phyloP scores from a whole-genome alignment of 352 stramenopile genomes.

The Paralagenidium karlingii region DNA sequence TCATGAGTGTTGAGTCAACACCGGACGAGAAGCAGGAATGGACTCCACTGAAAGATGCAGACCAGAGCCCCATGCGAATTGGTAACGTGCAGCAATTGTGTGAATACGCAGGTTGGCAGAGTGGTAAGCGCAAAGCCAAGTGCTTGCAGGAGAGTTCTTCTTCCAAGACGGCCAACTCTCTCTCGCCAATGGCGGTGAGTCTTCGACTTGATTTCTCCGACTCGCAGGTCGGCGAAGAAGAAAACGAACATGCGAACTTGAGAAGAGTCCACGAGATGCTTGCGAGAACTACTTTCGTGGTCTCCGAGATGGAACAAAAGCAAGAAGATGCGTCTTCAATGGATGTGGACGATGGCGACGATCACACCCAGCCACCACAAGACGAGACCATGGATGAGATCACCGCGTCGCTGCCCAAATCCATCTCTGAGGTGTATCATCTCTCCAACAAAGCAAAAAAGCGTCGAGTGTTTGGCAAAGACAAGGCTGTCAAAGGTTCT shows the following conservation, averaged over 20 bases:
- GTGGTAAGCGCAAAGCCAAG: constrained; percentile 37
- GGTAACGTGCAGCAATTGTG: constrained; percentile 19
- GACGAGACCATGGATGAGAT: constrained; percentile 1
- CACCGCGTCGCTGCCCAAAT: constrained; percentile 23
- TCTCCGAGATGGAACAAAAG: no score
- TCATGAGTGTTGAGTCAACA: constrained; percentile 1
- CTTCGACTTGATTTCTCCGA: not conserved
- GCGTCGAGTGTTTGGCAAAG: constrained; percentile 21
- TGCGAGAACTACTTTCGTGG: constrained; percentile 2
- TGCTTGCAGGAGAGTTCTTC: not conserved
- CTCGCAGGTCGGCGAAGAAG: constrained; percentile 4
- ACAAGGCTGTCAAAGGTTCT: no score
- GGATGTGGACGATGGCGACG: not conserved
- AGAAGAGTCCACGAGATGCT: constrained; percentile 1
- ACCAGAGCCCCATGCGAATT: not conserved
- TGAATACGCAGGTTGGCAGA: constrained; percentile 46
- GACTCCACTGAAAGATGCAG: not conserved
- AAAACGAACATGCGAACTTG: constrained; percentile 1
- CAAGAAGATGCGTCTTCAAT: not conserved
- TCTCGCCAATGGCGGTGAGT: constrained; percentile 8
- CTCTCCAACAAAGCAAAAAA: constrained; percentile 54
- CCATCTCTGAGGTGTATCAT: constrained; percentile 66
- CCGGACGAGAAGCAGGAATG: constrained; percentile 3
- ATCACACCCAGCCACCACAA: not conserved
- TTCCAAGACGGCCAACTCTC: not conserved